A percentile compares a stretch with the other conserved stretches of the same genome.
These are phyloP conservation scores for Seminavis robusta DNA, from an alignment of 108 stramenopile genomes.

Conservation along the genomic window DNA sequence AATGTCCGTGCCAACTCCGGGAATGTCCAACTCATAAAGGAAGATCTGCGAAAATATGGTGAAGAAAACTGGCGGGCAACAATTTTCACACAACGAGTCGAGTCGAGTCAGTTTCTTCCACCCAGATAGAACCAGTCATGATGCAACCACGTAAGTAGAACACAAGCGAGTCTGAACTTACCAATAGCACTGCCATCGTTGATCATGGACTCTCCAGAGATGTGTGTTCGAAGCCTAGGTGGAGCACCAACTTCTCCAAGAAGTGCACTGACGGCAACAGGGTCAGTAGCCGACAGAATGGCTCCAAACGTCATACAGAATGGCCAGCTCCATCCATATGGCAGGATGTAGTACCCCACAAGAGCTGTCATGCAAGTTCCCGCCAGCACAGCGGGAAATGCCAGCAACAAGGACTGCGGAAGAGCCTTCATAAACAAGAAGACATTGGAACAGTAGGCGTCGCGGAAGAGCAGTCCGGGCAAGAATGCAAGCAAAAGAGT, in stretches of 20 bases:
- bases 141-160: too few species aligned
- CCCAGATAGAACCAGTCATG: too few species aligned
- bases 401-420: slow-evolving; percentile 69
- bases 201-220: slow-evolving; percentile 73
- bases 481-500: slow-evolving; percentile 81
- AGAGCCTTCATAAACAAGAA: slow-evolving; percentile 52
- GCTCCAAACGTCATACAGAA: slow-evolving; percentile 78
- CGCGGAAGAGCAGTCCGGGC: slow-evolving; percentile 83
- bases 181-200: slow-evolving; percentile 89
- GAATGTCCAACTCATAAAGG: slow-evolving; percentile 39
- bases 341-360: slow-evolving; percentile 54
- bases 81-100: too few species aligned
- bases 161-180: too few species aligned
- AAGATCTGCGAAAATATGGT: slow-evolving; percentile 61
- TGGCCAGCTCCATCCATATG: slow-evolving; percentile 61
- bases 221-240: slow-evolving; percentile 65
- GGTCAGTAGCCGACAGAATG: slow-evolving; percentile 92
- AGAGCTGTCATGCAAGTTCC: slow-evolving; percentile 65
- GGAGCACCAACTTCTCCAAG: slow-evolving; percentile 49
- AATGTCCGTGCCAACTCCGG: slow-evolving; percentile 32
- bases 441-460: slow-evolving; percentile 68
- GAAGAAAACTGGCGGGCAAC: slow-evolving; percentile 95
- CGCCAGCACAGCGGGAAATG: slow-evolving; percentile 80
- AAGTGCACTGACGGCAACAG: slow-evolving; percentile 84
- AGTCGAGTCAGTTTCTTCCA: too few species aligned